Base-by-base conservation (phyloP, 1,284 basidiomycete species). In the Rhodotorula glutinis region DNA sequence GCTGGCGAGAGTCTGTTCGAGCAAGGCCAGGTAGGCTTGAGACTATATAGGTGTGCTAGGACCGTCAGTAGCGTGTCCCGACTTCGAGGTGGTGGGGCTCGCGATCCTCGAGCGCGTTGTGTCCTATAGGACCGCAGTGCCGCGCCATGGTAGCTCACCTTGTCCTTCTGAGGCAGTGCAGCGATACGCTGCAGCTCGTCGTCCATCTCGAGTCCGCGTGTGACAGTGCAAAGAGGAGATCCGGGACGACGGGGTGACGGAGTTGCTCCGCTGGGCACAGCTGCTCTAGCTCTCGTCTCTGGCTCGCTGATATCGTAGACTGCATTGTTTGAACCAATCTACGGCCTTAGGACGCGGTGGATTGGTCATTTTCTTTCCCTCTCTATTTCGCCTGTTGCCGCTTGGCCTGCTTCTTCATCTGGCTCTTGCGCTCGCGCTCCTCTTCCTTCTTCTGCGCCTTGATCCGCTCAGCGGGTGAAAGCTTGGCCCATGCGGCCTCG, bases 11-110 rank as follows among this genome's bases (percentile, higher is more conserved):
- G 80, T 76, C 11, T 65, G 46, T 2, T 70, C 57, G 54, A 81
- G 76, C 33, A 80, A 75, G 25, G 73, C 51, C 57, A 80, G 76
- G 76, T 89, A 93, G 4, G 87, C 88, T n/a, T 86, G 30, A 0
- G 67, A 59, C 71, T 72, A n/a, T 14, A 25, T 3, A n/a, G 14
- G 47, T n/a, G n/a, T 23, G 47, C 11, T 4, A n/a, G 47, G 23
- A 25, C 8, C 19, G 47, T 49, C 23, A n/a, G 47, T n/a, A 13
- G 1, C 10, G 1, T 27, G 47, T 49, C 49, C 49, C 25, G 25
- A 29, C 25, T 51, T 0, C 17, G 25, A 27, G 25, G 49, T 27
- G 25, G 49, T 47, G 46, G 46, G 46, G 46, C 46, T 47, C 46
- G 21, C 23, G n/a, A 38, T 38, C 46, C 46, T 47, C 46, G 46